Base-by-base conservation (phyloP, 2,329 filamentous ascomycete genomes). In the Claviceps digitariae region DNA sequence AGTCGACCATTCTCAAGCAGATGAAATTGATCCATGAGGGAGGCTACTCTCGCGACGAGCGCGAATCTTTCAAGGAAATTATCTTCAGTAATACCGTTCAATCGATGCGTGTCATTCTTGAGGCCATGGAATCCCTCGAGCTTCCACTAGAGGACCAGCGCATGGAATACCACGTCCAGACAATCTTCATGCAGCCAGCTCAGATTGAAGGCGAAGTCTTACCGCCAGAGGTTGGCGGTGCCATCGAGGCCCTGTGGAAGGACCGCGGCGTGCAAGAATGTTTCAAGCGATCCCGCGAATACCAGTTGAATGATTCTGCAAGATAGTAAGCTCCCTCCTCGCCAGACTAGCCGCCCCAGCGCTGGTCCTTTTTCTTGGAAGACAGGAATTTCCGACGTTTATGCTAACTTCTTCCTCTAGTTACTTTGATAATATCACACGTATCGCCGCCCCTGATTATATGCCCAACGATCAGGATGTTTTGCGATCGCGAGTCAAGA, bases 21-120 rank as follows among this genome's bases (percentile, higher is more conserved):
- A 56, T 98, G 93, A 98, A 97, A 79, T 86, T 98, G 66, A 98
- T 98, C 66, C 89, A 98, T 72, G 93, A 98, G 77, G 93, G 93
- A 59, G 91, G 93, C 62, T 98, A 97, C 76, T 97, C 93, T 57
- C 87, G 91, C 69, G 93, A 97, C 61, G 81, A 84, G 68, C 76
- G 80, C 57, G 80, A 84, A 67, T 83, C 79, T 6, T 84, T 84
- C 74, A 83, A 84, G 69, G 81, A 84, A 63, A 83, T 83, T 64
- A 83, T 84, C 65, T 84, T 83, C 72, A 83, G 78, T 72, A 84
- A 84, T 69, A 83, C 80, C 1, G 80, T 84, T 17, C 81, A 84
- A 66, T 83, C 80, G 40, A 84, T 84, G 81, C 79, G 80, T 60
- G 81, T 83, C 62, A 83, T 84, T 53, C 75, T 84, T 56, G 80